Conservation (phyloP, 495 filamentous ascomycete species). For the Penicillium herquei region DNA sequence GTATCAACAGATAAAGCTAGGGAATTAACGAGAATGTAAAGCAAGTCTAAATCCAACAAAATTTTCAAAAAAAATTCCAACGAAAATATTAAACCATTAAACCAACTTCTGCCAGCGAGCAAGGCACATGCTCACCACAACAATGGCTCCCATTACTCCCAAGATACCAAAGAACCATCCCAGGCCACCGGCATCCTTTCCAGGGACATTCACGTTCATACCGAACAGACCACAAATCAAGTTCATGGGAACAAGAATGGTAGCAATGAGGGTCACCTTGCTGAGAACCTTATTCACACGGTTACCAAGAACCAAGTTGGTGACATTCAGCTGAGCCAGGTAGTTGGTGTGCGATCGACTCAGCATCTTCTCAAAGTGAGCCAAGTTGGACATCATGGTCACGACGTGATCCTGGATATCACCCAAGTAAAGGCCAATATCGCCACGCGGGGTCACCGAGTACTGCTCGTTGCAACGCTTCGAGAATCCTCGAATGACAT, state of each 20-base stretch:
- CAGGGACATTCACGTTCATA: constrained; percentile 93
- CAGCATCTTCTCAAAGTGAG: constrained; percentile 97
- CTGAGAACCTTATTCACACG: constrained; percentile 79
- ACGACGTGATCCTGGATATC: constrained; percentile 99
- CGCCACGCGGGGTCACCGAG: constrained; percentile 86
- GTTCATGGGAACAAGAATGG: constrained; percentile 95
- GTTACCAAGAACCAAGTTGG: constrained; percentile 79
- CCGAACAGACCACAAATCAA: constrained; percentile 93
- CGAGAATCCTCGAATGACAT: constrained; percentile 94
- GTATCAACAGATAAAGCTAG: constrained; percentile 1
- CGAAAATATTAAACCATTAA: constrained; percentile 13
- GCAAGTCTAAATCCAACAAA: background rate
- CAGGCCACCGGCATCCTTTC: constrained; percentile 49
- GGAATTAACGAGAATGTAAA: background rate
- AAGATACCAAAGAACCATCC: constrained; percentile 81
- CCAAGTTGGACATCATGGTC: constrained; percentile 95
- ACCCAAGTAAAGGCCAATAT: constrained; percentile 92
- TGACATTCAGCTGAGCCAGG: constrained; percentile 89
- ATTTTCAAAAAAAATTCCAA: constrained; percentile 1
- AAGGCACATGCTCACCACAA: constrained; percentile 48
- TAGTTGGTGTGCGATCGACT: constrained; percentile 95
- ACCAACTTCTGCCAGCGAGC: constrained; percentile 49
- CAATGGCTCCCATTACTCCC: constrained; percentile 61
- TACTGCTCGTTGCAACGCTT: constrained; percentile 98
- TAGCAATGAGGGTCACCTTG: constrained; percentile 93